Base-by-base conservation (phyloP, 345 rosid species). In the Euphorbia peplus region DNA sequence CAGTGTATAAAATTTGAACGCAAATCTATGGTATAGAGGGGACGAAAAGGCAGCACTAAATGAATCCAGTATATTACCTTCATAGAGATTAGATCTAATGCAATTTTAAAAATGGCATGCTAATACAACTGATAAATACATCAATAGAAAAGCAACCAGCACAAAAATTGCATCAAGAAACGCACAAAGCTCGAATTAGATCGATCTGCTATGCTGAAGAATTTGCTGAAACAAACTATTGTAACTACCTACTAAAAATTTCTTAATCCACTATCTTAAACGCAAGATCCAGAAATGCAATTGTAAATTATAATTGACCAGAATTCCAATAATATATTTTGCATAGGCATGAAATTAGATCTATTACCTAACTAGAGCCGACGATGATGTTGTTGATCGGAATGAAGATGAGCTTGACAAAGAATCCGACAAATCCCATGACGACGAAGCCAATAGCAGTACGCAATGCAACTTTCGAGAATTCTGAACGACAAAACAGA, bases 371-470 rank as follows among this genome's bases (percentile, higher is more conserved):
- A 77, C 75, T 13, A 71, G 93, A 76, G 24, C 93, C 93, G 63
- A 91, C 90, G 26, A 91, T 87, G 69, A 91, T 89, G 85, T 87
- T 91, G 87, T 89, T 91, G 78, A 91, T 86, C 41, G 97, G 97
- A 70, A 91, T 89, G 79, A 87, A 89, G 69, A 89, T 83, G 63
- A 87, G 76, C 79, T 91, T 91, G 60, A 89, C 93, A 73, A 89
- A 87, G 83, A 87, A 91, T 0, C 93, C 97, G 4, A 87, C 96
- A 58, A 91, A 89, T 44, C 97, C 91, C 96, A 89, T 89, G 73
- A 86, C 96, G 54, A 86, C 96, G 63, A 91, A 89, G 7, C 97
- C 97, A 53, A 91, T 83, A 50, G 96, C 93, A 9, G 90, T 87
- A 78, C 91, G 96, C 51, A 86, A 73, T n/a, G 96, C 96, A 4